Percentiles rank a stretch among this genome's conserved stretches.
Conservation (phyloP, 2,329 filamentous ascomycete genomes). For the Aspergillus udagawae region DNA sequence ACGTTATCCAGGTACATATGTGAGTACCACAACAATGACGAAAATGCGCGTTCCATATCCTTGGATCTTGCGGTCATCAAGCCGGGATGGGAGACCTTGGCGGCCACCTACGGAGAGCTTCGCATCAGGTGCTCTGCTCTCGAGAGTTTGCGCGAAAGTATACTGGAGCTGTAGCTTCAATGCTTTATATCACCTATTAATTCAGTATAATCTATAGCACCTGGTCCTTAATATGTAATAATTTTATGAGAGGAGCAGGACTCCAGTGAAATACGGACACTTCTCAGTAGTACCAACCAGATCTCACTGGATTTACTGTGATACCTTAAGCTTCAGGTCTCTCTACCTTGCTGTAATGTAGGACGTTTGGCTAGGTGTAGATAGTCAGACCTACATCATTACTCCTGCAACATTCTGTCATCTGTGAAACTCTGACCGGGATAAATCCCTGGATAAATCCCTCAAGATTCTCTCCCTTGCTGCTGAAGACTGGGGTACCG, state of each 20-base stretch:
- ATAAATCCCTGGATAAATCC: neutral
- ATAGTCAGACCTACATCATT: neutral
- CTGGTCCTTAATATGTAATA: neutral
- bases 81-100: neutral
- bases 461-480: neutral
- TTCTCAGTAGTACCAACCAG: neutral
- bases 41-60: neutral
- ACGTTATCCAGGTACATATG: neutral
- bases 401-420: neutral
- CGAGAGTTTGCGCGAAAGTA: neutral
- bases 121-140: neutral
- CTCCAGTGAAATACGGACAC: neutral
- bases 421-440: neutral
- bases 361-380: neutral
- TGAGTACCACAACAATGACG: neutral
- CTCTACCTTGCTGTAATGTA: neutral
- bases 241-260: neutral
- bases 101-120: slow-evolving; percentile 6
- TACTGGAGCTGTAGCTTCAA: neutral
- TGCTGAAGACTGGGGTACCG: neutral
- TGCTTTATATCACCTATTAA: neutral
- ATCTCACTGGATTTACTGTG: neutral
- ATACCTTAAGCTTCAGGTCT: too few species aligned
- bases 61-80: neutral
- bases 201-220: neutral